Conservation (phyloP, 768 basidiomycete species). For the Glaciozyma martinii region DNA sequence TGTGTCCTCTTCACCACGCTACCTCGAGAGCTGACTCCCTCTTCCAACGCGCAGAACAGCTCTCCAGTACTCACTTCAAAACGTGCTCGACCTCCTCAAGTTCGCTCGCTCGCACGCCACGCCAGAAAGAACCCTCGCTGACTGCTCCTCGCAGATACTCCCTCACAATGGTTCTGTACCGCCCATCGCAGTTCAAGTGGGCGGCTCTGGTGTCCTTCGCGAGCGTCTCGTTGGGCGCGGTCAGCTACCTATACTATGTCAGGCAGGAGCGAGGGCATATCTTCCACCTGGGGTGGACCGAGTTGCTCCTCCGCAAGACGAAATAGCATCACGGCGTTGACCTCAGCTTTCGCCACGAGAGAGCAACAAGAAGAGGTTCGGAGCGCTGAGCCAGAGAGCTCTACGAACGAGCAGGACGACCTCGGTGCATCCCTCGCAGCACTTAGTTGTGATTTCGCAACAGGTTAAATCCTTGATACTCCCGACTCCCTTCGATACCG, state of each 20-base stretch:
- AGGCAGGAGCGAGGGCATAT: constrained; percentile 35
- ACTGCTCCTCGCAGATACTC: constrained; percentile 37
- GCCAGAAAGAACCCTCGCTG: constrained; percentile 27
- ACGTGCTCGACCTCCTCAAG: constrained; percentile 36
- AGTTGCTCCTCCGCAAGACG: constrained; percentile 4
- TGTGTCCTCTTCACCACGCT: too few species aligned
- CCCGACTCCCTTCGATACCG: neutral
- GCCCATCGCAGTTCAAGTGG: constrained; percentile 34
- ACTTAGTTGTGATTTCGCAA: neutral
- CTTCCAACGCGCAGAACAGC: constrained; percentile 37
- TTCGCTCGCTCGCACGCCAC: neutral
- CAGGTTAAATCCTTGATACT: neutral
- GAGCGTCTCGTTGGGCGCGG: constrained; percentile 36
- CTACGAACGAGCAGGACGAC: neutral
- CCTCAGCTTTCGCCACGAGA: neutral
- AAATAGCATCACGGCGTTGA: too few species aligned
- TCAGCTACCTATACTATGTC: constrained; percentile 24
- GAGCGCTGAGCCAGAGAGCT: neutral
- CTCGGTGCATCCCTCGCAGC: neutral
- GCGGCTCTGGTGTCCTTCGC: constrained; percentile 41
- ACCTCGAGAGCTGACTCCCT: neutral
- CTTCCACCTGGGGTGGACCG: constrained; percentile 28
- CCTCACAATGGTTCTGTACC: constrained; percentile 40
- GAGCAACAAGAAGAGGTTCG: neutral
- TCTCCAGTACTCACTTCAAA: constrained; percentile 43